phyloP scores from a whole-genome alignment of 805 yeast genomes.

The Suhomyces emberorum region DNA sequence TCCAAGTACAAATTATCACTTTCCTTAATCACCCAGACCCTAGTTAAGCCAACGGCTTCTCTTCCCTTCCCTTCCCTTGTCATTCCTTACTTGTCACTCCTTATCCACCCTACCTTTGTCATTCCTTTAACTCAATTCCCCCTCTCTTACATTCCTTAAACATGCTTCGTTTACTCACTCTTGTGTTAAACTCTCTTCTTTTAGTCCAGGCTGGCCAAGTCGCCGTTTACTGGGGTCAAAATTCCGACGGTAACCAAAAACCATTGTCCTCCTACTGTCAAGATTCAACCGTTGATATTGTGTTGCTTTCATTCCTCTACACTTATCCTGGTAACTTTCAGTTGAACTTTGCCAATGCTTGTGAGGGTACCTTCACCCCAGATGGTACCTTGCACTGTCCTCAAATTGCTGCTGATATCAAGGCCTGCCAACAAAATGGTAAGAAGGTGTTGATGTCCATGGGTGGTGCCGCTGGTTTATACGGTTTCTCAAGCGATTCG shows the following conservation, averaged over 20 bases:
- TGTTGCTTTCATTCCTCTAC: constrained; percentile 12
- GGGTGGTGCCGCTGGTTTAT: constrained; percentile 46
- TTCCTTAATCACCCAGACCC: too few species aligned
- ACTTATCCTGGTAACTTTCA: constrained; percentile 11
- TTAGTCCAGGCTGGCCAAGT: constrained; percentile 11
- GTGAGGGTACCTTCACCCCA: constrained; percentile 11
- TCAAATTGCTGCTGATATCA: constrained; percentile 55
- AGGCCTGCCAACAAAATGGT: constrained; percentile 74
- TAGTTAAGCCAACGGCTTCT: too few species aligned
- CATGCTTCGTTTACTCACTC: constrained; percentile 4
- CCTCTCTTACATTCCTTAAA: too few species aligned
- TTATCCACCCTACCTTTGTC: constrained; percentile 1
- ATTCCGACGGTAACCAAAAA: constrained; percentile 12
- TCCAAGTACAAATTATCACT: too few species aligned
- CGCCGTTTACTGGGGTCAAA: constrained; percentile 18
- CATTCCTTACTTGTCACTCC: not conserved
- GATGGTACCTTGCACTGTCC: constrained; percentile 16
- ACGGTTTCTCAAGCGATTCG: constrained; percentile 37
- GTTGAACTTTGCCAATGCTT: constrained; percentile 14
- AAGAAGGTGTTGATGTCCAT: constrained; percentile 74
- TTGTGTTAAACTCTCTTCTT: constrained; percentile 3
- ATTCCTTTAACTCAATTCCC: not conserved
- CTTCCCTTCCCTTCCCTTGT: too few species aligned
- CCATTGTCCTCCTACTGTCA: constrained; percentile 13
- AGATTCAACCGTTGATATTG: constrained; percentile 10